Evolutionary conservation across 1,139 yeast species (phyloP), one percentile per base, ranked within the genome.

Genomic region (Nakaseomyces uthaithaninus): DNA sequence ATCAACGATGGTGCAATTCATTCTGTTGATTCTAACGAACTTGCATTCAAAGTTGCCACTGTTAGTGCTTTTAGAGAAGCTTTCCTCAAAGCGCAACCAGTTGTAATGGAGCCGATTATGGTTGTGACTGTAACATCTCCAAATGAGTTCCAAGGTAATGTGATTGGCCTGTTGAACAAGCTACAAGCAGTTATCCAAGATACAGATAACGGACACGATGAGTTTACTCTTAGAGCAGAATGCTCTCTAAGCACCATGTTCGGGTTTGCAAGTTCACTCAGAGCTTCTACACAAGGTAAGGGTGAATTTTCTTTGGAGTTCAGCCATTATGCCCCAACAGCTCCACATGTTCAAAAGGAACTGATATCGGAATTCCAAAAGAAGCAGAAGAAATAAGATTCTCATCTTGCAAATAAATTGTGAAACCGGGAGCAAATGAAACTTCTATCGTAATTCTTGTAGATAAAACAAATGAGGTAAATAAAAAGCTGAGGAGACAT

Each of bases 251-350:
- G 87, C 69, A 75, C 86, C 46, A 79, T 93, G 87, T 93, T 93
- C 63, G 98, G 98, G 17, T 86, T 91, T 63, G 95, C 97, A 10
- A 85, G 97, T 11, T 78, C 86, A 19, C 73, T 93, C 62, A 82
- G 99, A 70, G 97, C 98, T 27, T 81, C 85, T 47, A 91, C 98
- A 18, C 98, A 93, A 67, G 99, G 99, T 65, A 93, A 93, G 65
- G 98, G 98, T 55, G 98, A 93, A 66, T 93, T 93, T 62, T 77
- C 95, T 3, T 72, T 93, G 65, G 99, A 93, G 64, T 93, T 91
- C 69, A 79, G 84, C 61, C 85, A 86, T 58, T 91, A 91, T 63
- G 75, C 94, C 39, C 95, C 94, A 52, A 83, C 94, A 41, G 74
- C 94, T 39, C 87, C 93, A 33, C 95, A 87, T 53, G 72, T 91